Conservation (phyloP, 345 rosid species). For the Geranium brycei region DNA sequence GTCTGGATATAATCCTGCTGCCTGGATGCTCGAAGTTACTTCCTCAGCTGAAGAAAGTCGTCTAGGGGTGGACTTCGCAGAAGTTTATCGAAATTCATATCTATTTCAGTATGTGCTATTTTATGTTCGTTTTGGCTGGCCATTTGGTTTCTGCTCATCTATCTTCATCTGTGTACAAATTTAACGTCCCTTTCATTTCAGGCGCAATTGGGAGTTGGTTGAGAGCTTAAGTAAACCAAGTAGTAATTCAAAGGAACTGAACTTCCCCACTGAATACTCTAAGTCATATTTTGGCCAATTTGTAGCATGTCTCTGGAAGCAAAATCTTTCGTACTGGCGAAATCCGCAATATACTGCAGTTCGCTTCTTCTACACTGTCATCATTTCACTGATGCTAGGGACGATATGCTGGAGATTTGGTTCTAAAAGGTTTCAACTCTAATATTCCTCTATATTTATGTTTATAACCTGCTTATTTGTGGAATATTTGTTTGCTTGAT, state of each 20-base stretch:
- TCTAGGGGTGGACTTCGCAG: slow-evolving; percentile 78
- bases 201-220: slow-evolving; percentile 57
- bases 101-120: slow-evolving; percentile 55
- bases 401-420: slow-evolving; percentile 95
- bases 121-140: slow-evolving; percentile 1
- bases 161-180: slow-evolving; percentile 10
- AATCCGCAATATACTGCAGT: slow-evolving; percentile 96
- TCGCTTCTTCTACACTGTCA: slow-evolving; percentile 84
- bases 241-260: slow-evolving; percentile 44
- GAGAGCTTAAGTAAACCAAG: slow-evolving; percentile 69
- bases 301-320: slow-evolving; percentile 91
- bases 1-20: slow-evolving; percentile 81
- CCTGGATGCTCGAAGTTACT: slow-evolving; percentile 98
- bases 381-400: slow-evolving; percentile 93
- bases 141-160: not conserved
- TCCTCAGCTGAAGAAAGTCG: slow-evolving; percentile 60
- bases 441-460: not conserved
- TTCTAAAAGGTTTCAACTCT: slow-evolving; percentile 41
- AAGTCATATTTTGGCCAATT: slow-evolving; percentile 64
- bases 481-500: not conserved
- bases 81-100: slow-evolving; percentile 57
- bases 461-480: no score
- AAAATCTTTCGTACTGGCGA: slow-evolving; percentile 89
- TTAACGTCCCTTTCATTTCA: slow-evolving; percentile 19
- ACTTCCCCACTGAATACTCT: slow-evolving; percentile 72